These are phyloP conservation scores for Bruguiera parviflora DNA, from an alignment of 345 rosid genomes.

Conservation along the genomic window DNA sequence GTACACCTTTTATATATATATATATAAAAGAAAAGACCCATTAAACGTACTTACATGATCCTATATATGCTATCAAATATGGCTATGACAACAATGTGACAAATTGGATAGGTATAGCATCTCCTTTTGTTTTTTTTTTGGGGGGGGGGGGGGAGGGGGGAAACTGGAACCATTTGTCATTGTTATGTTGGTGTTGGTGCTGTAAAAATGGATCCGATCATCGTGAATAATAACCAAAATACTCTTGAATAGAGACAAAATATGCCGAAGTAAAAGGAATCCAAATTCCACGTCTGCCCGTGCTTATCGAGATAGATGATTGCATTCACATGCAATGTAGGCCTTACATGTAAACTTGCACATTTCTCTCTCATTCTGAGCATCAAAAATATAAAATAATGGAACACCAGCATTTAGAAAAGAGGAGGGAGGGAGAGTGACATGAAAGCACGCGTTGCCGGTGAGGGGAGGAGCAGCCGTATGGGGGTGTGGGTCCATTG, in stretches of 20 bases:
- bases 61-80: background rate
- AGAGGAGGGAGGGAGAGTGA: slow-evolving; percentile 33
- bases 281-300: slow-evolving; percentile 24
- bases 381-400: slow-evolving; percentile 1
- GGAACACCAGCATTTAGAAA: slow-evolving; percentile 9
- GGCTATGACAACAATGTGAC: no score
- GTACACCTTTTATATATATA: no score
- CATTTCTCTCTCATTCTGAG: background rate
- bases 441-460: slow-evolving; percentile 81
- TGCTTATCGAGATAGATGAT: slow-evolving; percentile 29
- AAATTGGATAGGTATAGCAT: slow-evolving; percentile 1
- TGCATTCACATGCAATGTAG: slow-evolving; percentile 32
- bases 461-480: slow-evolving; percentile 61
- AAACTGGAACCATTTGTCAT: slow-evolving; percentile 28
- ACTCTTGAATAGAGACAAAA: background rate
- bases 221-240: background rate
- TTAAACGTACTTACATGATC: slow-evolving; percentile 25
- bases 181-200: slow-evolving; percentile 23
- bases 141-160: background rate
- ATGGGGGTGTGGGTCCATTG: slow-evolving; percentile 68
- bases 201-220: slow-evolving; percentile 16
- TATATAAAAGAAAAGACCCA: no score
- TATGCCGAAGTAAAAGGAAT: background rate
- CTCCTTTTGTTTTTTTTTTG: slow-evolving; percentile 8
- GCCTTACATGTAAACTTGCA: slow-evolving; percentile 11